phyloP scores from a whole-genome alignment of 192 early-diverging fungal genomes.

The Backusella morwellensis region DNA sequence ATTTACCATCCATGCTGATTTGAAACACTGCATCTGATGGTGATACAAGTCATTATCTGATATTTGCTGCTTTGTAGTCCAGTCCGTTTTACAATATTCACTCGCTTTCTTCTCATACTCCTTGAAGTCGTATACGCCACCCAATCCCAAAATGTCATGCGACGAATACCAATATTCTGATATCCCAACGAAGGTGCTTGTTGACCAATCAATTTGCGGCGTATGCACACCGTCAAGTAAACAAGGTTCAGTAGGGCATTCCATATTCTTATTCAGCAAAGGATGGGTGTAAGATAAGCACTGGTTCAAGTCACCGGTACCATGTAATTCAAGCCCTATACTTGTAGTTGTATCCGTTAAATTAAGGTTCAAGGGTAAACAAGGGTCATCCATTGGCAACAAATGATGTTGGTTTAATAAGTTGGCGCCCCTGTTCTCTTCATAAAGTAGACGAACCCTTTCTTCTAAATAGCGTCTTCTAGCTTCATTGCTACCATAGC shows the following conservation, averaged over 20 bases:
- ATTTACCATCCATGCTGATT: conserved; percentile 90
- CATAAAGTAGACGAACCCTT: conserved; percentile 38
- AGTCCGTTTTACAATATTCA: conserved; percentile 72
- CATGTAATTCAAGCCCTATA: conserved; percentile 44
- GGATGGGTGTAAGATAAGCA: conserved; percentile 63
- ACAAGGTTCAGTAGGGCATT: conserved; percentile 79
- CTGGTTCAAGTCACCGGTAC: conserved; percentile 53
- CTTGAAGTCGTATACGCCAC: conserved; percentile 75
- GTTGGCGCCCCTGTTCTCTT: conserved; percentile 25
- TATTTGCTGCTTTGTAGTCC: conserved; percentile 50
- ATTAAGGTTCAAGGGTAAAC: conserved; percentile 55
- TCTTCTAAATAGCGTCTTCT: conserved; percentile 75
- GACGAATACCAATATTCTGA: conserved; percentile 98
- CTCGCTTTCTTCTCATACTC: conserved; percentile 66
- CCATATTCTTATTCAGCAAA: conserved; percentile 76
- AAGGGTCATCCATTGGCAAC: conserved; percentile 59
- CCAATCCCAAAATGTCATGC: conserved; percentile 74
- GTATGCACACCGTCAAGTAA: conserved; percentile 93
- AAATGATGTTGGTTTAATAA: conserved; percentile 37
- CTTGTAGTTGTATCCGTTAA: conserved; percentile 48
- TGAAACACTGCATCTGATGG: conserved; percentile 92
- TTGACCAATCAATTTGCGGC: conserved; percentile 76
- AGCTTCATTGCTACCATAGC: conserved; percentile 95
- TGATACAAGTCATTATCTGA: conserved; percentile 51
- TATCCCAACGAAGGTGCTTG: conserved; percentile 83